These are phyloP conservation scores for Fusarium annulatum DNA, from an alignment of 2,329 filamentous ascomycete species.

Conservation along the genomic window DNA sequence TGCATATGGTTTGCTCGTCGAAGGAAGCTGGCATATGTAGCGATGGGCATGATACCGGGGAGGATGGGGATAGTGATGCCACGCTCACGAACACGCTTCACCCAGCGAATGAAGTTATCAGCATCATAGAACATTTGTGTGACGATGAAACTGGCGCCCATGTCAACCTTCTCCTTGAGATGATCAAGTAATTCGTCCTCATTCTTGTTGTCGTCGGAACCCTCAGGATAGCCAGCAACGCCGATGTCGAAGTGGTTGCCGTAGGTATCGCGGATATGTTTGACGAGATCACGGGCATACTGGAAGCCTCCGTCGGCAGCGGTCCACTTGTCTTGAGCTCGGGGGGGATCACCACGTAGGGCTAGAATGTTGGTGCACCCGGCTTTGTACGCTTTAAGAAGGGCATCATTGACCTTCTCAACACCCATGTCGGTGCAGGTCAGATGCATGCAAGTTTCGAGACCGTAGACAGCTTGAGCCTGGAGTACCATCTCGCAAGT, in stretches of 20 bases:
- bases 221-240: constrained; percentile 95
- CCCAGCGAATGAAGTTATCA: constrained; percentile 94
- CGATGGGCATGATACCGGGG: constrained; percentile 88
- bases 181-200: constrained; percentile 88
- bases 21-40: constrained; percentile 93
- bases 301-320: constrained; percentile 87
- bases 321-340: constrained; percentile 94
- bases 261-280: constrained; percentile 82
- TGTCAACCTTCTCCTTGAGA: constrained; percentile 96
- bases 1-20: constrained; percentile 92
- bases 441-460: constrained; percentile 99
- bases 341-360: constrained; percentile 89
- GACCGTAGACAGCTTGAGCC: constrained; percentile 91
- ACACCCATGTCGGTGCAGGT: constrained; percentile 98
- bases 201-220: constrained; percentile 91
- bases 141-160: constrained; percentile 91
- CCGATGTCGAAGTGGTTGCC: constrained; percentile 89
- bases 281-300: constrained; percentile 91
- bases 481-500: constrained; percentile 98
- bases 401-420: constrained; percentile 88
- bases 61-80: constrained; percentile 88
- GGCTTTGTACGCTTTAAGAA: constrained; percentile 89
- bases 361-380: constrained; percentile 98
- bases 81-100: constrained; percentile 82
- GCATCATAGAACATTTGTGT: constrained; percentile 99